A percentile compares a stretch with the other conserved stretches of the same genome.
phyloP scores from a whole-genome alignment of 2,329 filamentous ascomycete species.

The Fusarium sp. region DNA sequence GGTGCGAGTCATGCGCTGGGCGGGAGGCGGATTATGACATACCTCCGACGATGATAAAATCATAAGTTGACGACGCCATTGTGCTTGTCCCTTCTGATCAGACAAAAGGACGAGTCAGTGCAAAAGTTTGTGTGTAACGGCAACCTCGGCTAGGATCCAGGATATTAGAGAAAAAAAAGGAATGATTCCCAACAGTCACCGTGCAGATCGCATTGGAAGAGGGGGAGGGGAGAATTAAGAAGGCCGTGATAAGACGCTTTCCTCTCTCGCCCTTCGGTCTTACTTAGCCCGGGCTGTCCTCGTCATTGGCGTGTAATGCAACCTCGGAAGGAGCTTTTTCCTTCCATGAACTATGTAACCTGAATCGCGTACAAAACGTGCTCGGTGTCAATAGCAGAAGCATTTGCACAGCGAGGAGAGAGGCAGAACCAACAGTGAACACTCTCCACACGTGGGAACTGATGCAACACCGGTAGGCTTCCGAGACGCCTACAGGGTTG shows the following conservation, averaged over 20 bases:
- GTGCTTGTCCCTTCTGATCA: background rate
- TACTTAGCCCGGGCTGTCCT: background rate
- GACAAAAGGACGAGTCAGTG: background rate
- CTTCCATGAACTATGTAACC: background rate
- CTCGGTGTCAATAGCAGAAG: background rate
- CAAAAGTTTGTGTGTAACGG: background rate
- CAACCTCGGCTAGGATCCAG: background rate
- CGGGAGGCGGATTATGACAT: constrained; percentile 2
- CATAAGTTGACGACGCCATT: constrained; percentile 24
- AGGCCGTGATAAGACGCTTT: background rate
- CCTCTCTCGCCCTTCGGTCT: background rate
- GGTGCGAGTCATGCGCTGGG: background rate
- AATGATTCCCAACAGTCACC: background rate
- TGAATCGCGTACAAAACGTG: background rate
- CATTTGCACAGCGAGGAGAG: background rate
- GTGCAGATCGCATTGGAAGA: constrained; percentile 5
- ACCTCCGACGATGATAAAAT: constrained; percentile 41
- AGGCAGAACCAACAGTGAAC: background rate
- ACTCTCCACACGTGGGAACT: background rate
- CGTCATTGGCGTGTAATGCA: background rate
- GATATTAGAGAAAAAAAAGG: background rate
- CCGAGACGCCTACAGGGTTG: background rate
- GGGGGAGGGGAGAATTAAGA: background rate
- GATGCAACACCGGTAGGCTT: background rate
- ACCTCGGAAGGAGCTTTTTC: background rate